These are phyloP conservation scores for Rosa hybrid DNA, from an alignment of 331 rosid genomes.

Conservation along the genomic window DNA sequence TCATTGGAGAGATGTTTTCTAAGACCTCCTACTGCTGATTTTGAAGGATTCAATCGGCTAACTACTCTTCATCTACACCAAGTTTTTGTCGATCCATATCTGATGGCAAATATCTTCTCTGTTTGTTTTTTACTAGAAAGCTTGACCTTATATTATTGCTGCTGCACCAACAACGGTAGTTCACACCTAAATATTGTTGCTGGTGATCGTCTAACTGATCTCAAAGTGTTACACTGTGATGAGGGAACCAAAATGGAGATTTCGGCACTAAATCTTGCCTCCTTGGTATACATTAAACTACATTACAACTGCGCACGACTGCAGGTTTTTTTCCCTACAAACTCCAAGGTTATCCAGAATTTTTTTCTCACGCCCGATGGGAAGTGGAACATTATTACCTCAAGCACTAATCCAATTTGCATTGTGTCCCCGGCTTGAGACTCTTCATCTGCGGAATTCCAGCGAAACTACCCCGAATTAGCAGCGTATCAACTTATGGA, in stretches of 20 bases:
- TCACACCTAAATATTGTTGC: not conserved
- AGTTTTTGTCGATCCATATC: not conserved
- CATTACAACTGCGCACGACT: not conserved
- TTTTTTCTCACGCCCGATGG: not conserved
- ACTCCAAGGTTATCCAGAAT: not conserved
- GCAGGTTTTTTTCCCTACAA: not conserved
- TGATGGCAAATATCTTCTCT: not conserved
- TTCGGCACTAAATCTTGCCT: not conserved
- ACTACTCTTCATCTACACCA: not conserved
- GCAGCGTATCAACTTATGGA: not conserved
- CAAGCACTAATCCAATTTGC: not conserved
- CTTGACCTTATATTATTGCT: not conserved
- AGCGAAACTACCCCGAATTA: not conserved
- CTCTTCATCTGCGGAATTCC: not conserved
- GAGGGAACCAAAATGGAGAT: not conserved
- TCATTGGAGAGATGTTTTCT: not conserved
- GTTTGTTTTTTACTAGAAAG: not conserved
- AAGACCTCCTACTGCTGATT: not conserved
- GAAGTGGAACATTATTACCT: not conserved
- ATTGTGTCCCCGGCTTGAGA: not conserved
- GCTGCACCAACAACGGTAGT: too few relatives aligned
- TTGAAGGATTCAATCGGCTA: not conserved
- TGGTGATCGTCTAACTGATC: not conserved
- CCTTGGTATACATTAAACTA: not conserved
- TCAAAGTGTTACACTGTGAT: not conserved